These are phyloP conservation scores for Leccinum pallidistipes DNA, from an alignment of 1,284 basidiomycete genomes.

Conservation along the genomic window DNA sequence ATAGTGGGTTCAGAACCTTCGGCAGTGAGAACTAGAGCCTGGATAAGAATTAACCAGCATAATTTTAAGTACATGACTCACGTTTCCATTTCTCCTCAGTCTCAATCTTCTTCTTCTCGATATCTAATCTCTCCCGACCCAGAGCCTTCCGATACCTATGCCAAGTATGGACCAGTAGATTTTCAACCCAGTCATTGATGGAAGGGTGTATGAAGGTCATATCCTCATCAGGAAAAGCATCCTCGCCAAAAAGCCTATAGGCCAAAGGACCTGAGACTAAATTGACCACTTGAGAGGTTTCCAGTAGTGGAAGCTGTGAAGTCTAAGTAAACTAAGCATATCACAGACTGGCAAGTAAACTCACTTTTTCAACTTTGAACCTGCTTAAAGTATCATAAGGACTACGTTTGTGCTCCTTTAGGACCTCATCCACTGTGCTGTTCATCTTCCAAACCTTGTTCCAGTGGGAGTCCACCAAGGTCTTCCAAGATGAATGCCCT, in stretches of 20 bases:
- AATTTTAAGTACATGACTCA: background rate
- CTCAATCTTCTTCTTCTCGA: background rate
- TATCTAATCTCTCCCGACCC: background rate
- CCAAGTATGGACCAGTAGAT: background rate
- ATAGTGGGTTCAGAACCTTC: background rate
- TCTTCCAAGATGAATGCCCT: background rate
- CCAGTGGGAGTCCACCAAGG: background rate
- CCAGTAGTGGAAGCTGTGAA: background rate
- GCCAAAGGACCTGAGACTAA: background rate
- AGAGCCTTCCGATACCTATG: background rate
- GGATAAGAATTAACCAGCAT: background rate
- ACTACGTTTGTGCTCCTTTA: background rate
- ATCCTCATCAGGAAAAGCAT: background rate
- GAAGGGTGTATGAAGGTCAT: background rate
- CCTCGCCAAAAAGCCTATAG: background rate
- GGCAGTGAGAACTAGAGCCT: background rate
- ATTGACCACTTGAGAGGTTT: background rate
- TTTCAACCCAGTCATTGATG: background rate
- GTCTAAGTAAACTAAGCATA: background rate
- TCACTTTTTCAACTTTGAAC: background rate
- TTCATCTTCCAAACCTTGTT: background rate
- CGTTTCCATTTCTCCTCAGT: background rate
- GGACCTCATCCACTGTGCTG: background rate
- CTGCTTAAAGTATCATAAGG: background rate
- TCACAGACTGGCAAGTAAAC: background rate